Percentiles rank a stretch among this genome's conserved stretches.
Evolutionary conservation across 345 rosid species (phyloP).

Genomic region (Salix udensis): DNA sequence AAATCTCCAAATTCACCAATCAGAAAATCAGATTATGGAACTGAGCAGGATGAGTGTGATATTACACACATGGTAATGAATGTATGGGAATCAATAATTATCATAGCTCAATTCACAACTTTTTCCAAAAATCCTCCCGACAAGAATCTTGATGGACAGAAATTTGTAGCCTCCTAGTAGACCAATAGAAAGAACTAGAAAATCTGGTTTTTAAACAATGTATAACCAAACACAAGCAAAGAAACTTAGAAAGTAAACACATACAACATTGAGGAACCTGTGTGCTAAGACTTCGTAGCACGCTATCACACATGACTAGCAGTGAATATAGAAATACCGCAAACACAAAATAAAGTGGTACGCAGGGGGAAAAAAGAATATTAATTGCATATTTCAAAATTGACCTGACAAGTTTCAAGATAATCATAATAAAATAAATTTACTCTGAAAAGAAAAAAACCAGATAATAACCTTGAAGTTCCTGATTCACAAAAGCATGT

Average conservation of each 20-base stretch:
- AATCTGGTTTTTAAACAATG: not conserved
- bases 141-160: not conserved
- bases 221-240: not conserved
- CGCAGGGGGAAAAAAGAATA: not conserved
- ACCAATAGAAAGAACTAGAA: not conserved
- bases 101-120: not conserved
- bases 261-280: not conserved
- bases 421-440: not conserved
- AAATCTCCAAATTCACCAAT: not conserved
- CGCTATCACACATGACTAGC: not conserved
- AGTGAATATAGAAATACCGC: not conserved
- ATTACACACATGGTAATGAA: not conserved
- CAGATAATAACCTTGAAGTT: slow-evolving; percentile 50
- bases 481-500: slow-evolving; percentile 74
- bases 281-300: not conserved
- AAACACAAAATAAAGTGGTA: not conserved
- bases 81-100: not conserved
- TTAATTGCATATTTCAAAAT: not conserved
- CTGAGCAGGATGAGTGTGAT: no score
- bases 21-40: not conserved
- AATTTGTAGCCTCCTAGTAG: not conserved
- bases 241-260: not conserved
- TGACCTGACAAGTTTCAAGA: not conserved
- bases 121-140: not conserved
- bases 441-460: slow-evolving; percentile 2